These are phyloP conservation scores for Extremus antarcticus DNA, from an alignment of 495 filamentous ascomycete species.

Conservation along the genomic window DNA sequence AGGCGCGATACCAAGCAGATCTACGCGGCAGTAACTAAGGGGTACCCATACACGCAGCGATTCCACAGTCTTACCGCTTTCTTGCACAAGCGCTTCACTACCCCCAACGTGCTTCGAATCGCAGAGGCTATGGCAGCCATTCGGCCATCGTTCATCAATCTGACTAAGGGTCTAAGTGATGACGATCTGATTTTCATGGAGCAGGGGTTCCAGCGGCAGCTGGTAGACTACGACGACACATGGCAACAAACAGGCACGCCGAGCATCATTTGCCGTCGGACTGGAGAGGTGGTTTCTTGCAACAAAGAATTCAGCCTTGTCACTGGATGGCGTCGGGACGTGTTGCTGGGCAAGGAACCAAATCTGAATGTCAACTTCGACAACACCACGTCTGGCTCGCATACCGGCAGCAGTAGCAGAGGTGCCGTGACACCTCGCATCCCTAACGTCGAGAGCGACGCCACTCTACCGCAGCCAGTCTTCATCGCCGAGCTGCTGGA, in stretches of 20 bases:
- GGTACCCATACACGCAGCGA: slow-evolving; percentile 78
- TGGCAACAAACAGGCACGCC: slow-evolving; percentile 79
- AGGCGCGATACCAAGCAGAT: slow-evolving; percentile 69
- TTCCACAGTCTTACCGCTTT: slow-evolving; percentile 84
- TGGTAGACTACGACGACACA: slow-evolving; percentile 86
- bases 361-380: slow-evolving; percentile 83
- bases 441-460: slow-evolving; percentile 9
- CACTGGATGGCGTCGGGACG: slow-evolving; percentile 88
- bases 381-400: slow-evolving; percentile 23
- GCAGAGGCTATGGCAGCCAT: slow-evolving; percentile 80
- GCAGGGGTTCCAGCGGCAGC: slow-evolving; percentile 84
- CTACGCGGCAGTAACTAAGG: slow-evolving; percentile 77
- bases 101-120: slow-evolving; percentile 60
- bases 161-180: slow-evolving; percentile 66
- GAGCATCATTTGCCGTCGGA: slow-evolving; percentile 80
- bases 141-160: slow-evolving; percentile 84
- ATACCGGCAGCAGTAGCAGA: slow-evolving; percentile 22
- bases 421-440: slow-evolving; percentile 41
- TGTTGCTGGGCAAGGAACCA: slow-evolving; percentile 74
- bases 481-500: slow-evolving; percentile 88
- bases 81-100: slow-evolving; percentile 63
- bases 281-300: slow-evolving; percentile 82
- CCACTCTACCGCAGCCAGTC: slow-evolving; percentile 51
- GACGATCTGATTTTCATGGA: slow-evolving; percentile 96
- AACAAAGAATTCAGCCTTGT: slow-evolving; percentile 91